These are phyloP conservation scores for Chaetomiaceae sp. DNA, from an alignment of 2,329 filamentous ascomycete genomes.

Conservation along the genomic window DNA sequence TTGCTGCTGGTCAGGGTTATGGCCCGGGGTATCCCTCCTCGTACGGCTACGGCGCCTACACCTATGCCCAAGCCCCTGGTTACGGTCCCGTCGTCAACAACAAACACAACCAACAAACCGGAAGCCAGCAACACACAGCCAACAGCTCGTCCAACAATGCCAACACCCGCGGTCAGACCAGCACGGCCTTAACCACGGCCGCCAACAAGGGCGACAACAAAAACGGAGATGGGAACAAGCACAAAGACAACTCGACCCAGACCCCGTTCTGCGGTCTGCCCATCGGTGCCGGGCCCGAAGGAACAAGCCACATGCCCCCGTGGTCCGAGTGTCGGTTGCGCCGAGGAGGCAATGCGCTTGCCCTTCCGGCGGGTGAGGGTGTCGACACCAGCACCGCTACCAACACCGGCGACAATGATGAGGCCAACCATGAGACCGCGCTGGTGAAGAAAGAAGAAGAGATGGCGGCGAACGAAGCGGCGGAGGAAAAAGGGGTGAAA, in stretches of 20 bases:
- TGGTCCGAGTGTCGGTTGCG: conserved; percentile 29
- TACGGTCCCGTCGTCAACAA: not conserved
- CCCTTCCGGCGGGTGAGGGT: not conserved
- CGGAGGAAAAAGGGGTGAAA: not conserved
- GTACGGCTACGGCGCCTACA: not conserved
- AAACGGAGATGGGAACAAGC: not conserved
- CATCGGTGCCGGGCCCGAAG: conserved; percentile 40
- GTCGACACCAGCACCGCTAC: too few species aligned
- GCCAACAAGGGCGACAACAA: too few species aligned
- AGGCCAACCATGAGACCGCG: too few species aligned
- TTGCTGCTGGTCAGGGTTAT: too few species aligned
- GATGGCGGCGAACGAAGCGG: not conserved
- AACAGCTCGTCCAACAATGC: not conserved
- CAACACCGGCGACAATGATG: too few species aligned
- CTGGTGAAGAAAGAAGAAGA: too few species aligned
- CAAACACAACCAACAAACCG: not conserved
- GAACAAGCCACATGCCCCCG: conserved; percentile 30
- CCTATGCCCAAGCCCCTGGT: not conserved
- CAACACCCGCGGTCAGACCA: too few species aligned
- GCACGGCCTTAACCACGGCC: too few species aligned
- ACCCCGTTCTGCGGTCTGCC: conserved; percentile 35
- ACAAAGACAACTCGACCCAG: not conserved
- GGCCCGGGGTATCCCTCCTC: too few species aligned
- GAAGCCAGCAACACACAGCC: not conserved
- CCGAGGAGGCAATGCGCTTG: not conserved